Percentiles rank a stretch among this genome's conserved stretches.
phyloP scores from a whole-genome alignment of 768 basidiomycete genomes.

The Boletus rubroflammeus region DNA sequence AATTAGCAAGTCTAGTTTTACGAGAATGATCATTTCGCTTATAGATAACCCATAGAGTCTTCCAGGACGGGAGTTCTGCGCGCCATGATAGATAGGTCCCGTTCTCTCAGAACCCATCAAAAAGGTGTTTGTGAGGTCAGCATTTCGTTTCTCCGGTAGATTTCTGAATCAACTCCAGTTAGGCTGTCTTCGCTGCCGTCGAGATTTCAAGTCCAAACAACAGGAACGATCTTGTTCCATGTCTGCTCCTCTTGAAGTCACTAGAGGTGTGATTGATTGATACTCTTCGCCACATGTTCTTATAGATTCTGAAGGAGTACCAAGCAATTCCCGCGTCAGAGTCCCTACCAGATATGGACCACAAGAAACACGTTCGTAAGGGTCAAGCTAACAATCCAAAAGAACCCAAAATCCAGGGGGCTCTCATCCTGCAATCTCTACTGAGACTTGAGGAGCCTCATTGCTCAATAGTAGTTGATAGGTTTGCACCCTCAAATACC shows the following conservation, averaged over 20 bases:
- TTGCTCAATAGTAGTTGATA: conserved; percentile 64
- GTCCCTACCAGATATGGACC: conserved; percentile 8
- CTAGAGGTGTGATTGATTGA: conserved; percentile 39
- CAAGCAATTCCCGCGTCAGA: conserved; percentile 7
- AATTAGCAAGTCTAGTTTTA: conserved; percentile 53
- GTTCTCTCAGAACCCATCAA: conserved; percentile 44
- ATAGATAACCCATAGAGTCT: conserved; percentile 41
- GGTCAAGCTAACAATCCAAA: conserved; percentile 34
- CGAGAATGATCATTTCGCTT: background rate
- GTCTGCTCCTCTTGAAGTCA: conserved; percentile 55
- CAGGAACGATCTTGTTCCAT: conserved; percentile 56
- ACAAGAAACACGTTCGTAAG: conserved; percentile 13
- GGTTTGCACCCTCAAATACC: conserved; percentile 40
- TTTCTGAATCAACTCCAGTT: conserved; percentile 5
- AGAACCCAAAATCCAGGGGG: conserved; percentile 79
- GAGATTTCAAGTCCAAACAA: conserved; percentile 50
- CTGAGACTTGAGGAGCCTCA: conserved; percentile 65
- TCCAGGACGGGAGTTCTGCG: conserved; percentile 76
- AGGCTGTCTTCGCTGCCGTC: conserved; percentile 64
- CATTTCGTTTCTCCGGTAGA: background rate
- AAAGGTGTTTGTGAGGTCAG: conserved; percentile 56
- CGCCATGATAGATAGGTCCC: conserved; percentile 68
- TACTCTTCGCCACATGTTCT: background rate
- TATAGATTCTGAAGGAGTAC: conserved; percentile 23
- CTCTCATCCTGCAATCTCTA: conserved; percentile 79